Percentiles rank a stretch among this genome's conserved stretches.
Evolutionary conservation across 345 rosid species (phyloP).

Genomic region (Atalantia buxifolia): DNA sequence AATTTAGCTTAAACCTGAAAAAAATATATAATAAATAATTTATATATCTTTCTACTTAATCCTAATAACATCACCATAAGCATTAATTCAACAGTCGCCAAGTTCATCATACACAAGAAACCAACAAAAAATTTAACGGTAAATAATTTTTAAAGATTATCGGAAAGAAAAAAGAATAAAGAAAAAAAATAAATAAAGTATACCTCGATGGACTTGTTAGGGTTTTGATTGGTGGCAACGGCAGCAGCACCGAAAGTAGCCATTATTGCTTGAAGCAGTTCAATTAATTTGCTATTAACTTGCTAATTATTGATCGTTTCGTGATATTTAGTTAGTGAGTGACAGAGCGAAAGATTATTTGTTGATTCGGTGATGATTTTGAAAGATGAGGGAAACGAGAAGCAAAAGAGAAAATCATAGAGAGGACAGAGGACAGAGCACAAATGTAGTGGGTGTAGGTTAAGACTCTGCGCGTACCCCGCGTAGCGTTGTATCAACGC

Average conservation of each 20-base stretch:
- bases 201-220: constrained; percentile 87
- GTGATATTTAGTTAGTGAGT: no score
- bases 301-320: no score
- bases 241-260: constrained; percentile 55
- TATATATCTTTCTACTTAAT: no score
- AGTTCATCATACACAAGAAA: neutral
- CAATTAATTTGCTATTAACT: neutral
- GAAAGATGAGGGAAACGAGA: constrained; percentile 10
- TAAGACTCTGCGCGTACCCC: neutral
- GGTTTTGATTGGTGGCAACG: constrained; percentile 44
- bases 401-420: neutral
- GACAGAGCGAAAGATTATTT: no score
- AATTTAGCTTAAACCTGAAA: neutral
- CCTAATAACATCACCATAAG: neutral
- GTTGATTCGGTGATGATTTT: neutral
- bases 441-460: neutral
- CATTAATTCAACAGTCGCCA: neutral
- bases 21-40: neutral
- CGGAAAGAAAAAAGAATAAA: neutral
- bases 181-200: neutral
- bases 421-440: neutral
- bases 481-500: neutral
- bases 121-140: neutral
- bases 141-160: no score
- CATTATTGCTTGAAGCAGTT: constrained; percentile 36